These are phyloP conservation scores for Cryptococcus hybrid DNA, from an alignment of 1,284 basidiomycete genomes.

Conservation along the genomic window DNA sequence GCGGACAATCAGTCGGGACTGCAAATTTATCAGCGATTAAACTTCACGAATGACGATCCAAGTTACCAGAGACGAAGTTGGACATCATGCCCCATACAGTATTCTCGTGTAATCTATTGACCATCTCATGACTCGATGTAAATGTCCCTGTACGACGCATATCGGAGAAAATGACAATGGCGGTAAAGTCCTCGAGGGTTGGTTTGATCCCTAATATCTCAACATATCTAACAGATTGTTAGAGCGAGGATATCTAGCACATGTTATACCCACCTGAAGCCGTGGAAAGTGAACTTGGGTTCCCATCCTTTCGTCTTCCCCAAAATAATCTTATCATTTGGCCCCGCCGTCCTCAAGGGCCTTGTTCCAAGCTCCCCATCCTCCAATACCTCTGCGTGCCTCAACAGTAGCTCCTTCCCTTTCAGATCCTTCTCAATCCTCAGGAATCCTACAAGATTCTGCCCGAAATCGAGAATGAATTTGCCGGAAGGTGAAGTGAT, in stretches of 20 bases:
- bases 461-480: slow-evolving; percentile 38
- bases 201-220: slow-evolving; percentile 18
- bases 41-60: not conserved
- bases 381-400: slow-evolving; percentile 38
- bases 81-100: slow-evolving; percentile 31
- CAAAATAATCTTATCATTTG: slow-evolving; percentile 19
- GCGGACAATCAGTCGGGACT: slow-evolving; percentile 44
- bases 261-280: slow-evolving; percentile 19
- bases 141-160: slow-evolving; percentile 32
- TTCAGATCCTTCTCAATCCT: slow-evolving; percentile 13
- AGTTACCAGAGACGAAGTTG: slow-evolving; percentile 31
- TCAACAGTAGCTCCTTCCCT: slow-evolving; percentile 14
- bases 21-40: not conserved
- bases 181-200: slow-evolving; percentile 18
- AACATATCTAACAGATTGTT: slow-evolving; percentile 8
- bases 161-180: slow-evolving; percentile 32
- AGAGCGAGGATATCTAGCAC: not conserved
- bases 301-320: slow-evolving; percentile 23
- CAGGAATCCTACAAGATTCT: slow-evolving; percentile 40
- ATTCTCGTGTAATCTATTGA: slow-evolving; percentile 37
- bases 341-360: slow-evolving; percentile 26
- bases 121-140: slow-evolving; percentile 25
- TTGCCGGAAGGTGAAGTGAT: slow-evolving; percentile 34
- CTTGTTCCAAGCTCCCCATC: slow-evolving; percentile 32
- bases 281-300: slow-evolving; percentile 40